phyloP scores from a whole-genome alignment of 148 eudicot species.

The Vaccinium macrocarpon region DNA sequence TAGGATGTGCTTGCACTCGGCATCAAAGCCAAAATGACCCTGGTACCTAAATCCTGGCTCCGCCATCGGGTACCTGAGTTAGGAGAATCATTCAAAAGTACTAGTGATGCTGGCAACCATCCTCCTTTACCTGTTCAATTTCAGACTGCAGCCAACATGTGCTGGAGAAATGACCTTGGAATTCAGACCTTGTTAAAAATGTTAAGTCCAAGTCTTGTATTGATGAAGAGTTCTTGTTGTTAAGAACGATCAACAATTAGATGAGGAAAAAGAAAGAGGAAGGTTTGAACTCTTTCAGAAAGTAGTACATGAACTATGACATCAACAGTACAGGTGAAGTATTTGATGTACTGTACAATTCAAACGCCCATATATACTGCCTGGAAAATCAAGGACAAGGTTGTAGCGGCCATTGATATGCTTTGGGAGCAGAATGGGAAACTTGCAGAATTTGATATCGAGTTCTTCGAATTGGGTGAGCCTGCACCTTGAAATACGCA shows the following conservation, averaged over 20 bases:
- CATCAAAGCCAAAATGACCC: too few relatives aligned
- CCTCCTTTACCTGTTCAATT: too few relatives aligned
- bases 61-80: too few relatives aligned
- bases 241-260: neutral
- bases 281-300: neutral
- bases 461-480: slow-evolving; percentile 46
- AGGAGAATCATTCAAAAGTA: too few relatives aligned
- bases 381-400: neutral
- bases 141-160: too few relatives aligned
- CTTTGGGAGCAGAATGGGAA: slow-evolving; percentile 28
- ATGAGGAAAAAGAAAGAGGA: neutral
- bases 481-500: slow-evolving; percentile 27
- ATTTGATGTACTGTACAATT: neutral
- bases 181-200: too few relatives aligned
- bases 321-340: neutral
- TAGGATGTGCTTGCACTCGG: too few relatives aligned
- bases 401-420: slow-evolving; percentile 23
- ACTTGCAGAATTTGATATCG: slow-evolving; percentile 36
- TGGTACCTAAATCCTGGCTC: too few relatives aligned
- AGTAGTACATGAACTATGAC: neutral
- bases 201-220: neutral
- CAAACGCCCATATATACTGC: neutral
- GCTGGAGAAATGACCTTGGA: too few relatives aligned
- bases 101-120: too few relatives aligned
- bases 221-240: neutral